Conservation (phyloP, 371 early-diverging fungal species). For the Lichtheimia ramosa region DNA sequence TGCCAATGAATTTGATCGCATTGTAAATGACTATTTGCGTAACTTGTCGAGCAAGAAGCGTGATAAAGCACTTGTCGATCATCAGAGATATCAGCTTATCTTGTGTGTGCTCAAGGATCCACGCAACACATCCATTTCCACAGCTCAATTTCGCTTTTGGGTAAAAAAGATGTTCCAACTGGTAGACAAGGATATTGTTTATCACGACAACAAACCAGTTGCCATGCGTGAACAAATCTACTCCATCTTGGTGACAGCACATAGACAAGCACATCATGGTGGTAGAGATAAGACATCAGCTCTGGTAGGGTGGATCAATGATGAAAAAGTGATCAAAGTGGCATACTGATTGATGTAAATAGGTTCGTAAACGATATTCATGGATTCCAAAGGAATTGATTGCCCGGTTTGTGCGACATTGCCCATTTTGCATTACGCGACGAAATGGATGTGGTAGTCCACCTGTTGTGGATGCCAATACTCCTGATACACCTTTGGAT, state of each 20-base stretch:
- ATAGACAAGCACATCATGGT: slow-evolving; percentile 63
- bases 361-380: slow-evolving; percentile 57
- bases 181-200: slow-evolving; percentile 39
- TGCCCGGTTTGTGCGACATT: slow-evolving; percentile 59
- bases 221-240: slow-evolving; percentile 63
- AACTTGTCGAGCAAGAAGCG: slow-evolving; percentile 62
- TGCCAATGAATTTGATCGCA: slow-evolving; percentile 32
- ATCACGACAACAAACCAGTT: slow-evolving; percentile 59
- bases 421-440: slow-evolving; percentile 54
- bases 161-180: slow-evolving; percentile 69
- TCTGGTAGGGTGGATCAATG: slow-evolving; percentile 35
- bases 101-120: slow-evolving; percentile 60
- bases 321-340: background rate
- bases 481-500: background rate
- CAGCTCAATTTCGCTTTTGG: slow-evolving; percentile 68
- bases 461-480: background rate
- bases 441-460: slow-evolving; percentile 36
- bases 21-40: slow-evolving; percentile 51
- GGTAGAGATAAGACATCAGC: slow-evolving; percentile 68
- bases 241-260: slow-evolving; percentile 52
- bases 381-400: slow-evolving; percentile 66
- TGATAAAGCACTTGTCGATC: slow-evolving; percentile 60
- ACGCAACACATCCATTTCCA: slow-evolving; percentile 61
- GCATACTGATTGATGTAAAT: background rate
- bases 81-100: slow-evolving; percentile 52